Conservation (phyloP, 305 asterid genomes). For the Solanum hybrid region DNA sequence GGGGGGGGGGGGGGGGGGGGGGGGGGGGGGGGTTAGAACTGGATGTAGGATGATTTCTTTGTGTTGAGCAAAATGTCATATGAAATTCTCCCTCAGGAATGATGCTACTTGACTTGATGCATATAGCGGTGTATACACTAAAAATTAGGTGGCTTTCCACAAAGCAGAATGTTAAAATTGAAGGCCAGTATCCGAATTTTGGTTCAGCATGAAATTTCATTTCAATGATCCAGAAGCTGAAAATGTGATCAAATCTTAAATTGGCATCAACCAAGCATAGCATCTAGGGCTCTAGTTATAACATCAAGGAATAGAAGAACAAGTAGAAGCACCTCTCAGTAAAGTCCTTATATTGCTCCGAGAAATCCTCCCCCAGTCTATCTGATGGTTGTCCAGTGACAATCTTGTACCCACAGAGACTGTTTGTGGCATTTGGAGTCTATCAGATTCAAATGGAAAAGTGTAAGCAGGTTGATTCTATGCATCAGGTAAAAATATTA, state of each 20-base stretch:
- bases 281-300: background rate
- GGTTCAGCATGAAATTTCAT: background rate
- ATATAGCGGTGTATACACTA: background rate
- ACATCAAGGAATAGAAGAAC: background rate
- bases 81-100: background rate
- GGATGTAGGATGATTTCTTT: background rate
- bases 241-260: background rate
- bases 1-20: background rate
- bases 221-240: background rate
- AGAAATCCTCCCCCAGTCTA: slow-evolving; percentile 92
- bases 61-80: background rate
- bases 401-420: slow-evolving; percentile 93
- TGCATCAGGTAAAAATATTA: background rate
- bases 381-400: slow-evolving; percentile 98
- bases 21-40: background rate
- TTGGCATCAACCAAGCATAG: background rate
- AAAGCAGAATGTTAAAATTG: background rate
- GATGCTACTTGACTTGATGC: background rate
- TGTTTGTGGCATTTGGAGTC: slow-evolving; percentile 89
- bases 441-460: slow-evolving; percentile 19
- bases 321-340: slow-evolving; percentile 57
- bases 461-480: background rate
- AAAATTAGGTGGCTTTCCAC: background rate
- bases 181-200: background rate
- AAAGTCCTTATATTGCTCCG: slow-evolving; percentile 75